Evolutionary conservation across 768 basidiomycete species (phyloP), one percentile per base, ranked within the genome.

Genomic region (Panus rudis): DNA sequence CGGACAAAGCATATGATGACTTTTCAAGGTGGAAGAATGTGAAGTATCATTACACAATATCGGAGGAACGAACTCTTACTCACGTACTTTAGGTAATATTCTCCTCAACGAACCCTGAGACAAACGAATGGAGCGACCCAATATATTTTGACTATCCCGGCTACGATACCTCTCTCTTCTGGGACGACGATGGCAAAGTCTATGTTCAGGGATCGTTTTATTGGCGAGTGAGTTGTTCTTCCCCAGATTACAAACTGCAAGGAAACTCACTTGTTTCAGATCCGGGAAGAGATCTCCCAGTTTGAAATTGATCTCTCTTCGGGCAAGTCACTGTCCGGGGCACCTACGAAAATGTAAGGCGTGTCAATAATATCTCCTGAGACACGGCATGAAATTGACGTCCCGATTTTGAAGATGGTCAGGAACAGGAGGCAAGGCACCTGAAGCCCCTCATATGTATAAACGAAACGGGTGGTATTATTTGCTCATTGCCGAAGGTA

Each of bases 131-230:
- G 53, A 47, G 45, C 6, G 53, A 54, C 25, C 53, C 53, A 3
- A 43, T 54, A 5, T 43, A 47, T 23, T 54, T 54, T 37, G 32
- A 27, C n/a, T 54, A 50, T 42, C 27, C 43, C 19, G 53, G 53
- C 5, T 54, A 52, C 32, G 53, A 54, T 31, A 52, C 51, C 13
- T 52, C 51, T 13, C 43, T 46, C 19, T 54, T 50, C 40, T 54
- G 53, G 53, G 53, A 47, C 22, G 42, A 41, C 27, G 45, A 54
- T 25, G 51, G 53, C 16, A 41, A 47, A 23, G 24, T 43, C 11
- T 54, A 52, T 21, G 46, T 54, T 6, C 48, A 52, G 33, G 53
- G 51, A 5, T 46, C 48, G 17, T 43, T 47, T 28, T 27, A 33
- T 3, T 54, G 51, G 51, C 41, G 43, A 37, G 49, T 52, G 8